Conservation (phyloP, 148 eudicot genomes). For the Chenopodium album region DNA sequence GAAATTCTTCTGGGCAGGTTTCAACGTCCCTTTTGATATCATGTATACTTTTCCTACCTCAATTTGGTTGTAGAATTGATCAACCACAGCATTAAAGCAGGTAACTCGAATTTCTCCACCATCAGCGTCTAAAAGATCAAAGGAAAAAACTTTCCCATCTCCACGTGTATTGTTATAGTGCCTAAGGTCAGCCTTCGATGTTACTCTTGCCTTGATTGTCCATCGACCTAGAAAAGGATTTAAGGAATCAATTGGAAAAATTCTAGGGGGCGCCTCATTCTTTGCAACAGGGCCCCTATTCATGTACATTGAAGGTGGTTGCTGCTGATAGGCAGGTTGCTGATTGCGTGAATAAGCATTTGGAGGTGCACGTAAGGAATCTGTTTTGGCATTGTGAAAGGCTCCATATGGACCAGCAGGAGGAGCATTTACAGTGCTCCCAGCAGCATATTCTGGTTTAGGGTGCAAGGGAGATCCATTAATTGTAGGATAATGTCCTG, state of each 20-base stretch:
- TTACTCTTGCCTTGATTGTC: slow-evolving; percentile 96
- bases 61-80: slow-evolving; percentile 67
- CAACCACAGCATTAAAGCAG: slow-evolving; percentile 90
- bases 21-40: slow-evolving; percentile 76
- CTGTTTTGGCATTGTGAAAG: slow-evolving; percentile 12
- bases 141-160: slow-evolving; percentile 89
- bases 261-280: slow-evolving; percentile 83
- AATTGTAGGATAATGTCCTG: slow-evolving; percentile 38
- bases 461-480: slow-evolving; percentile 30
- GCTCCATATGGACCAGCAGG: slow-evolving; percentile 24
- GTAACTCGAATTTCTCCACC: slow-evolving; percentile 91
- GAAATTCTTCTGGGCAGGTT: slow-evolving; percentile 73
- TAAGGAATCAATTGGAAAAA: slow-evolving; percentile 76
- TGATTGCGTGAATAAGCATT: slow-evolving; percentile 49
- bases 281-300: slow-evolving; percentile 77
- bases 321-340: slow-evolving; percentile 59
- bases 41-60: slow-evolving; percentile 74
- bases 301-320: slow-evolving; percentile 60
- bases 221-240: slow-evolving; percentile 88
- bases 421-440: slow-evolving; percentile 19
- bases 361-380: slow-evolving; percentile 38
- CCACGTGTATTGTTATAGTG: slow-evolving; percentile 71
- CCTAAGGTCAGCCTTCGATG: slow-evolving; percentile 72
- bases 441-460: slow-evolving; percentile 40
- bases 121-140: slow-evolving; percentile 91